phyloP scores from a whole-genome alignment of 768 basidiomycete species.

The Kwoniella bestiolae region DNA sequence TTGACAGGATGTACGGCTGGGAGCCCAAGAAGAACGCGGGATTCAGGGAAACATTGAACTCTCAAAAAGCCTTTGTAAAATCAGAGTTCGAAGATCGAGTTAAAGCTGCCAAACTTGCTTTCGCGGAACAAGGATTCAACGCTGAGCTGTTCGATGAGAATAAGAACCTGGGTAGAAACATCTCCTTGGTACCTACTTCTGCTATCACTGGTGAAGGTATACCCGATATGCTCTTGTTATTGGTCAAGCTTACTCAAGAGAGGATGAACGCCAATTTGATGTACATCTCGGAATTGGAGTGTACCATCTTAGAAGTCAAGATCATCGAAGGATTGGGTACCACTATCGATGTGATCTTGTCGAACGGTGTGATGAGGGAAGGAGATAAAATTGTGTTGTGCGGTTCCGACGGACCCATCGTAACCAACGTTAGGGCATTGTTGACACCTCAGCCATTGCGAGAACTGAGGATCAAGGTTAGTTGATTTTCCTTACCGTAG shows the following conservation, averaged over 20 bases:
- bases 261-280: constrained; percentile 96
- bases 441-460: constrained; percentile 95
- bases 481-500: too few species aligned
- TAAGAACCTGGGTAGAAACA: constrained; percentile 89
- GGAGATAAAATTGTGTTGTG: constrained; percentile 94
- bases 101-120: constrained; percentile 81
- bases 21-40: constrained; percentile 85
- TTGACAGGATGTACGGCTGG: constrained; percentile 98
- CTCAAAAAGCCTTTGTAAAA: constrained; percentile 76
- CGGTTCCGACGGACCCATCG: constrained; percentile 94
- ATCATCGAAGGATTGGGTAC: constrained; percentile 97
- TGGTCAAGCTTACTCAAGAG: constrained; percentile 95
- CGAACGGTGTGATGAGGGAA: constrained; percentile 89
- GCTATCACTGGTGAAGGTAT: constrained; percentile 98
- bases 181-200: constrained; percentile 96
- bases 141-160: constrained; percentile 96
- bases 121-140: constrained; percentile 98
- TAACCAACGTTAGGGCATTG: constrained; percentile 89
- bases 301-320: constrained; percentile 98
- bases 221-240: constrained; percentile 98
- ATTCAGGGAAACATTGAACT: constrained; percentile 85
- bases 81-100: constrained; percentile 92
- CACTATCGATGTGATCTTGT: constrained; percentile 93
- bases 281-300: constrained; percentile 96
- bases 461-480: constrained; percentile 91